Conservation (phyloP, 208 protist genomes). For the Leishmania tarentolae region DNA sequence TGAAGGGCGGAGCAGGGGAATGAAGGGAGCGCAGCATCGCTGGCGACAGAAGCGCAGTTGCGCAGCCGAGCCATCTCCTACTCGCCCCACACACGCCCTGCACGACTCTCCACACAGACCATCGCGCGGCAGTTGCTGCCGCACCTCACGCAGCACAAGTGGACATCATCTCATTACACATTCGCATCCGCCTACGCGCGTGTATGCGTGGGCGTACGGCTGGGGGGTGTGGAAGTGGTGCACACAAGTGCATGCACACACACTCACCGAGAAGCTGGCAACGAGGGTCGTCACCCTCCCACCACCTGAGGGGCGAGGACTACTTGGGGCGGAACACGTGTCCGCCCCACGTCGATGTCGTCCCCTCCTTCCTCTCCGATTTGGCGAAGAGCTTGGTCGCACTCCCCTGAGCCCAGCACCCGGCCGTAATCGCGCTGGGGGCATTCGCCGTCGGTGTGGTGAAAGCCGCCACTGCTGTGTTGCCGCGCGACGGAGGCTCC, state of each 20-base stretch:
- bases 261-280: neutral
- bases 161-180: neutral
- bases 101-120: neutral
- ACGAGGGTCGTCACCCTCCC: neutral
- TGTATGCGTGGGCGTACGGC: neutral
- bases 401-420: slow-evolving; percentile 49
- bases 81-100: neutral
- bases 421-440: slow-evolving; percentile 13
- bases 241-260: neutral
- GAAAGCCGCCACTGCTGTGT: no score
- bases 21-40: neutral
- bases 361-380: slow-evolving; percentile 1
- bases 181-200: neutral
- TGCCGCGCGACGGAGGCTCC: neutral
- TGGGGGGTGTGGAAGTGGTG: neutral
- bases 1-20: neutral
- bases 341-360: slow-evolving; percentile 49
- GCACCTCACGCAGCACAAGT: neutral
- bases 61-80: neutral
- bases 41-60: neutral
- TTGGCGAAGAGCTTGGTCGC: slow-evolving; percentile 47
- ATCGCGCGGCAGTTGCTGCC: neutral
- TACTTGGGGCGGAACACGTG: slow-evolving; percentile 45
- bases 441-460: slow-evolving; percentile 17
- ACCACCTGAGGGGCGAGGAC: neutral